Base-by-base conservation (phyloP, 1,139 yeast genomes). In the Geotrichum candidum region DNA sequence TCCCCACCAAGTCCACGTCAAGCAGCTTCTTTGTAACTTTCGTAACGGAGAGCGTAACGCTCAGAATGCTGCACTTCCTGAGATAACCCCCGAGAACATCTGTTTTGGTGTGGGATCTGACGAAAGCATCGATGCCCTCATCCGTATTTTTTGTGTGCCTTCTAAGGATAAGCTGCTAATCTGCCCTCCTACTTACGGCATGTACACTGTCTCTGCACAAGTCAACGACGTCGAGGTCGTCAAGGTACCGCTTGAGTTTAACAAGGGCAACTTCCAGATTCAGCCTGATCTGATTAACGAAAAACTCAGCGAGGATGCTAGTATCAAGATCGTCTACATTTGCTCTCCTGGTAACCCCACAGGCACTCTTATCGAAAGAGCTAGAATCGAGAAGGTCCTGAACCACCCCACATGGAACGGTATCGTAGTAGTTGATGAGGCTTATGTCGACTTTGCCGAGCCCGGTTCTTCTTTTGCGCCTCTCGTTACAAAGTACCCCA, bases 271-370 rank as follows among this genome's bases (percentile, higher is more conserved):
- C 29, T 91, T 90, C 74, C 90, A 87, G 69, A 77, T 89, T 57
- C 84, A 87, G 66, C 77, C 84, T 7, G 84, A 81, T 0, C 78
- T 76, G n/a, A 82, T 92, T 51, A 70, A 81, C 41, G 73, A 77
- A n/a, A 76, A 80, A 1, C 75, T 91, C n/a, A 67, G 73, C 10
- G 69, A 71, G 0, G 97, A 92, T 68, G 74, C 84, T 0, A 61
- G 75, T 11, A 86, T 92, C 68, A 92, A 90, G 70, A 73, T 94
- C 63, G 79, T 88, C 1, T 92, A 90, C 72, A 77, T 92, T 65
- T 92, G 98, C n/a, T 89, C 97, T 1, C 99, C 99, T n/a, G 99
- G 99, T 38, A 94, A 94, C 73, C 99, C 99, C 45, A 94, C 99
- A 0, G 97, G 88, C 3, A 82, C 84, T 51, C 76, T 84, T 57